Evolutionary conservation across 768 basidiomycete species (phyloP), one percentile per base, ranked within the genome.

Genomic region (Lentinus tigrinus): DNA sequence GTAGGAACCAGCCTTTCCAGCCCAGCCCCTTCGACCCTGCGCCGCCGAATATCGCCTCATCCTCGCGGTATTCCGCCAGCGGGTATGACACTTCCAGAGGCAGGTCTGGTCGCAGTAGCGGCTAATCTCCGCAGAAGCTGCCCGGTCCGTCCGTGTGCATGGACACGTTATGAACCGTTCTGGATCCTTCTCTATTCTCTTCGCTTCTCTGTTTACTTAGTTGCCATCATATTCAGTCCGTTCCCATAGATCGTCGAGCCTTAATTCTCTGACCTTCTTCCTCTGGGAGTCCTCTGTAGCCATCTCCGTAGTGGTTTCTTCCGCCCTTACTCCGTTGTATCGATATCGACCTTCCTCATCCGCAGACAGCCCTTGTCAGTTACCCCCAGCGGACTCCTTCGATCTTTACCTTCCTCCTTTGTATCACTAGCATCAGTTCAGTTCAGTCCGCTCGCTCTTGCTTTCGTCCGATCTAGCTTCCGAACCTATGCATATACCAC

Each of bases 11-110:
- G 38, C 51, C 63, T 2, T 66, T 58, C 54, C 63, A 61, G 34
- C 58, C 64, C 43, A 28, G 53, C 10, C 52, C 48, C 26, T 60
- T 51, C 51, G 64, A 68, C 16, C 56, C 62, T 9, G 58, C 65
- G 34, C 61, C 63, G 13, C 65, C 64, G 8, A 55, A 63, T 38
- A 69, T 69, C 50, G 61, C 67, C 9, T 60, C 65, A 16, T 60
- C 67, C 28, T 61, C 63, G 28, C 65, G 67, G 23, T 63, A 66
- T 28, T 24, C 37, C 10, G 50, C 52, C 14, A 48, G 54, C 34
- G 58, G 47, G 16, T 27, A 21, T 5, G 48, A 47, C 11, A 17
- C 56, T 5, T 24, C 42, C 14, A 21, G 28, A n/a, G 19, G 43
- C 37, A 43, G 37, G 46, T 37, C 40, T 36, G 60, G 60, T 9